Evolutionary conservation across 2,329 filamentous ascomycete species (phyloP).

Genomic region (Colletotrichum destructivum): DNA sequence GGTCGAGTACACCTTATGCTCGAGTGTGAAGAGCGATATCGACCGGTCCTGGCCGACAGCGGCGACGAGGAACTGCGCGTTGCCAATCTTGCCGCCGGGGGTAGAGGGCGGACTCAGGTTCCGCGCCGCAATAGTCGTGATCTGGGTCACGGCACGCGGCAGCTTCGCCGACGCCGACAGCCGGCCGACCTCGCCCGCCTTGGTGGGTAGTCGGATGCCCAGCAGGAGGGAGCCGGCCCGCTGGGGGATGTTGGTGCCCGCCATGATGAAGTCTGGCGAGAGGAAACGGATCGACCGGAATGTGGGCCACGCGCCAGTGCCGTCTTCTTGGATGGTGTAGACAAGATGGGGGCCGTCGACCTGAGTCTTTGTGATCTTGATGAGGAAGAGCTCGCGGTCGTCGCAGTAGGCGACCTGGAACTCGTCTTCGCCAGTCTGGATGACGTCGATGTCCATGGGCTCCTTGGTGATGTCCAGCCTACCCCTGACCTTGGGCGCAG

Average conservation of each 20-base stretch:
- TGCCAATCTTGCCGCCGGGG: slow-evolving; percentile 66
- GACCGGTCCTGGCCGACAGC: slow-evolving; percentile 86
- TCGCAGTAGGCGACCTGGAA: slow-evolving; percentile 86
- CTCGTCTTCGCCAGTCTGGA: slow-evolving; percentile 71
- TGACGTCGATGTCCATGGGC: slow-evolving; percentile 79
- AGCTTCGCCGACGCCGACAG: slow-evolving; percentile 70
- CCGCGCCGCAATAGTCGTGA: slow-evolving; percentile 83
- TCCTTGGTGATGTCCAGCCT: slow-evolving; percentile 68
- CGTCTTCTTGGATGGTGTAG: slow-evolving; percentile 70
- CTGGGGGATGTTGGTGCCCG: slow-evolving; percentile 72
- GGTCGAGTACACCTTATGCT: slow-evolving; percentile 69
- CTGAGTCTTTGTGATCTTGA: slow-evolving; percentile 63
- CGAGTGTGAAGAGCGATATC: slow-evolving; percentile 83
- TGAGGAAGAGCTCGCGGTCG: slow-evolving; percentile 80
- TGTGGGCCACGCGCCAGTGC: slow-evolving; percentile 60
- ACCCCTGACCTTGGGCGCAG: slow-evolving; percentile 63
- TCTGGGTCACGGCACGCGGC: slow-evolving; percentile 78
- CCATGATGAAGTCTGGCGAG: slow-evolving; percentile 70
- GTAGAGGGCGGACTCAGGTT: slow-evolving; percentile 73
- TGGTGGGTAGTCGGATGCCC: slow-evolving; percentile 67
- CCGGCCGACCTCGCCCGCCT: slow-evolving; percentile 56
- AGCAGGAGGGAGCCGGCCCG: slow-evolving; percentile 71
- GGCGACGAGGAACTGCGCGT: slow-evolving; percentile 85
- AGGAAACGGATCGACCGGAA: slow-evolving; percentile 74
- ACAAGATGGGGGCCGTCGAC: slow-evolving; percentile 65